Conservation (phyloP, 495 filamentous ascomycete species). For the Penicillium alfredii region DNA sequence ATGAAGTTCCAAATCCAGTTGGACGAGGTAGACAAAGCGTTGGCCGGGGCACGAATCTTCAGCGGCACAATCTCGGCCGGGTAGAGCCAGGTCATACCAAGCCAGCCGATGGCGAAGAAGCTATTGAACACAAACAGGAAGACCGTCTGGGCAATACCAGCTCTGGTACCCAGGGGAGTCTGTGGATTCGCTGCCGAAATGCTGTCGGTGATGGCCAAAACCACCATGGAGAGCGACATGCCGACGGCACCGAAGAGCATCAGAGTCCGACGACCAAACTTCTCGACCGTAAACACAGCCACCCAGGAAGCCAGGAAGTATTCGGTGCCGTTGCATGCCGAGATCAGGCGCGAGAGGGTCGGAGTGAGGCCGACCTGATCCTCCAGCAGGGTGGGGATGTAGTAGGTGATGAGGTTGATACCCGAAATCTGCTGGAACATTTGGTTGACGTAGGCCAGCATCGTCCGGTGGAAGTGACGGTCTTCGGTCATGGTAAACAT, state of each 20-base stretch:
- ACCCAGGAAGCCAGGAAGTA: constrained; percentile 71
- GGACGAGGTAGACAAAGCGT: constrained; percentile 56
- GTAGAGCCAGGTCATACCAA: constrained; percentile 70
- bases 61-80: constrained; percentile 62
- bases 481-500: constrained; percentile 67
- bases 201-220: constrained; percentile 49
- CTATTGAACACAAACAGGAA: constrained; percentile 73
- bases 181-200: constrained; percentile 23
- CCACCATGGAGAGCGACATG: constrained; percentile 63
- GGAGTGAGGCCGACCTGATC: constrained; percentile 49
- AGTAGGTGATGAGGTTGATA: constrained; percentile 73
- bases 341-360: constrained; percentile 58
- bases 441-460: constrained; percentile 69
- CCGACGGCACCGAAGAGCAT: constrained; percentile 69
- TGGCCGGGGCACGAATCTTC: constrained; percentile 61
- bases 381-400: constrained; percentile 60
- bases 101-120: constrained; percentile 72
- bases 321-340: constrained; percentile 66
- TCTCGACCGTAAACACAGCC: constrained; percentile 65
- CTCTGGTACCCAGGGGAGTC: constrained; percentile 22
- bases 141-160: constrained; percentile 46
- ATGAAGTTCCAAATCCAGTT: constrained; percentile 60
- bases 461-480: constrained; percentile 66
- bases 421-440: constrained; percentile 74
- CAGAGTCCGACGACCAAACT: constrained; percentile 60